phyloP scores from a whole-genome alignment of 1,284 basidiomycete genomes.

The Xerocomus amazonicus region DNA sequence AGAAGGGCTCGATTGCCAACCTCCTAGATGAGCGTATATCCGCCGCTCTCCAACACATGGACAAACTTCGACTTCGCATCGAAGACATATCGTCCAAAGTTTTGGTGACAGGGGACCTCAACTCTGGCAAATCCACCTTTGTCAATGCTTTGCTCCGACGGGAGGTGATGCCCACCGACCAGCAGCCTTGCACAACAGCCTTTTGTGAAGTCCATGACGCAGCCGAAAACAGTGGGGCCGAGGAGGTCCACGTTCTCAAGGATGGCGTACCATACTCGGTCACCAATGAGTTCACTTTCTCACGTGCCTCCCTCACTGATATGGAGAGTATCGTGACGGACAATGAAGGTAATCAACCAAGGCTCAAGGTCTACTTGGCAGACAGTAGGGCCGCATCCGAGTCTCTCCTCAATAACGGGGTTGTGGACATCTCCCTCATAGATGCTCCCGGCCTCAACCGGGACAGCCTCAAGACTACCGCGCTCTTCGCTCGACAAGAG shows the following conservation, averaged over 20 bases:
- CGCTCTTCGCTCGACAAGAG: conserved; percentile 93
- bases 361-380: conserved; percentile 83
- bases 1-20: conserved; percentile 90
- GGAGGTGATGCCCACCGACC: conserved; percentile 94
- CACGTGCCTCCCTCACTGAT: conserved; percentile 62
- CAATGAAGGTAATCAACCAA: conserved; percentile 67
- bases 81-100: conserved; percentile 94
- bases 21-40: conserved; percentile 85
- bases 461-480: conserved; percentile 94
- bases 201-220: conserved; percentile 98
- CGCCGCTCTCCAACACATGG: conserved; percentile 77
- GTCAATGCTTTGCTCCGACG: conserved; percentile 91
- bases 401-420: conserved; percentile 92
- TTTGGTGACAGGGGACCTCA: conserved; percentile 98
- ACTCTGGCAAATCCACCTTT: conserved; percentile 98
- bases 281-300: conserved; percentile 75
- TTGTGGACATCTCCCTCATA: conserved; percentile 97
- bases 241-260: conserved; percentile 81
- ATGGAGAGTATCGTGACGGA: conserved; percentile 82
- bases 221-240: conserved; percentile 72
- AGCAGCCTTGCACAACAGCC: conserved; percentile 96
- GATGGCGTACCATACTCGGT: conserved; percentile 71
- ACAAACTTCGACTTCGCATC: conserved; percentile 83
- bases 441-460: conserved; percentile 98
- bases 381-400: conserved; percentile 71